Conservation (phyloP, 1,139 yeast species). For the Geotrichum australiense region DNA sequence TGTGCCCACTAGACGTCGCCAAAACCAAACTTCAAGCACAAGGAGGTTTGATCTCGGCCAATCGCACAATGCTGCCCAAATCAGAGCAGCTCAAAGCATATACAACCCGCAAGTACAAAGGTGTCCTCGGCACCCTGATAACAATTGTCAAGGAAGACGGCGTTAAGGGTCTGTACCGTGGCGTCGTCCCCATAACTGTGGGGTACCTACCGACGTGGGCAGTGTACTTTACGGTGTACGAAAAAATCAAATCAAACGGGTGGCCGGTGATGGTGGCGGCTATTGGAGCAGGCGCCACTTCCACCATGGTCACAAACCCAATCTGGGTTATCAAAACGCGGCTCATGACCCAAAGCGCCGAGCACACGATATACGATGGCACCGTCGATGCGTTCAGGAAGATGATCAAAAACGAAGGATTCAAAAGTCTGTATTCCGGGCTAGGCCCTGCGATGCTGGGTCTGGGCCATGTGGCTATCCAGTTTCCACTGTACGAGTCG, state of each 20-base stretch:
- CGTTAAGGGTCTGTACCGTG: constrained; percentile 74
- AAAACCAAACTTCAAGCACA: constrained; percentile 95
- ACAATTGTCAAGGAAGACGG: constrained; percentile 74
- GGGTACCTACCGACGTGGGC: constrained; percentile 99
- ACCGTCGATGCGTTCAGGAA: constrained; percentile 76
- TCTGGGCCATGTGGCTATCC: constrained; percentile 87
- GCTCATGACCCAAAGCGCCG: constrained; percentile 63
- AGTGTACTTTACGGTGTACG: constrained; percentile 87
- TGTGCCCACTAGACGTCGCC: constrained; percentile 91
- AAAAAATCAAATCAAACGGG: constrained; percentile 55
- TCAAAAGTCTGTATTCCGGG: constrained; percentile 82
- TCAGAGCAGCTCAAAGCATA: background rate
- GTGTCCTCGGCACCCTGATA: constrained; percentile 53
- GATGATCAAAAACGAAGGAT: constrained; percentile 76
- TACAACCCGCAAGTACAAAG: constrained; percentile 40
- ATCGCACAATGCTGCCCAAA: too few species aligned
- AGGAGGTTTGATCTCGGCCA: constrained; percentile 56
- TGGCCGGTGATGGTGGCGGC: constrained; percentile 71
- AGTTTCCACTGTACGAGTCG: constrained; percentile 91
- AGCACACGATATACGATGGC: constrained; percentile 52
- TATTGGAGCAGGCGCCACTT: constrained; percentile 79
- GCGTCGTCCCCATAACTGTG: constrained; percentile 79
- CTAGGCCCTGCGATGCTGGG: constrained; percentile 87
- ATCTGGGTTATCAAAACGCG: constrained; percentile 97
- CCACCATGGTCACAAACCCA: constrained; percentile 87